Percentiles rank a stretch among this genome's conserved stretches.
Conservation (phyloP, 2,329 filamentous ascomycete species). For the Massarina eburnea region DNA sequence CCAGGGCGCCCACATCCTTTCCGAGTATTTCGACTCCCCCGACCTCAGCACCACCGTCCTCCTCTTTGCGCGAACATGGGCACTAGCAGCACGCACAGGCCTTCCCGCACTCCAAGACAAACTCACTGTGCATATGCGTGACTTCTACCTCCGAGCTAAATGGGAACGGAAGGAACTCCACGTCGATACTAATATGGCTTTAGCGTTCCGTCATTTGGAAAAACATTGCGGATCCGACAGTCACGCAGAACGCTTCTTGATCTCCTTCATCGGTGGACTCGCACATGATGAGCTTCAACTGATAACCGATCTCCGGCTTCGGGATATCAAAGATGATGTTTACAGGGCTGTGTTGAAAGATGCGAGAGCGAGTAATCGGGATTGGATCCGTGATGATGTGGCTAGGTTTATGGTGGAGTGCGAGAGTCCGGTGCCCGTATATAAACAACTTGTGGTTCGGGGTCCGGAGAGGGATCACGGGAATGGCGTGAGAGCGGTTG, state of each 20-base stretch:
- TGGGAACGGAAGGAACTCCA: neutral
- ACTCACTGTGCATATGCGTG: conserved; percentile 2
- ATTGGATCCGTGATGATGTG: neutral
- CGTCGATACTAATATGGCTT: neutral
- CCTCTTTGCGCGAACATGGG: conserved; percentile 11
- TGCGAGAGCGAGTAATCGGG: neutral
- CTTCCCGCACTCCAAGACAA: conserved; percentile 8
- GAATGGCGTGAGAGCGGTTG: neutral
- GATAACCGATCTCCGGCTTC: neutral
- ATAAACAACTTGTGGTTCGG: neutral
- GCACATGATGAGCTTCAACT: conserved; percentile 1
- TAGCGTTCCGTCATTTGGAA: neutral
- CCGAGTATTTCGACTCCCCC: neutral
- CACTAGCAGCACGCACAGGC: conserved; percentile 7
- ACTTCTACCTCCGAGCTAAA: neutral
- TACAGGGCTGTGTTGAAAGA: neutral
- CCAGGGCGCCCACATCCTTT: neutral
- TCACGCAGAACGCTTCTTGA: conserved; percentile 12
- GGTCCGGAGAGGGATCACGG: neutral
- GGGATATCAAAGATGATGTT: neutral
- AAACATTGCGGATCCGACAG: neutral
- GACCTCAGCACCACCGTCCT: neutral
- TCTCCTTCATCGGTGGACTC: conserved; percentile 7
- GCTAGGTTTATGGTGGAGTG: neutral
- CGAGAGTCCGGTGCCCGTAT: neutral